phyloP scores from a whole-genome alignment of 202 grass and related monocot species.

The Hordeum pubiflorum region DNA sequence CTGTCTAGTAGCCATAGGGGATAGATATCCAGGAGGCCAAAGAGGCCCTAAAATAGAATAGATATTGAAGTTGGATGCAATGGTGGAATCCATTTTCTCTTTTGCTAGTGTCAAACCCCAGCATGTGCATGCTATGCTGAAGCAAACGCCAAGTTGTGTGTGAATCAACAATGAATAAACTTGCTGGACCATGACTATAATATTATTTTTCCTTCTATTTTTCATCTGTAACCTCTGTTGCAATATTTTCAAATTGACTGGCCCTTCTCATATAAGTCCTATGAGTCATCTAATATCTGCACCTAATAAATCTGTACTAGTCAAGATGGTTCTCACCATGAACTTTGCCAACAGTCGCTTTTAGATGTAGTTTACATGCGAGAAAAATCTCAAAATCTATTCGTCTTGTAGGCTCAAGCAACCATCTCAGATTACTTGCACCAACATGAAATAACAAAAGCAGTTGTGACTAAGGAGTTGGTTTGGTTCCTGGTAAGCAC shows the following conservation, averaged over 20 bases:
- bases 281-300: neutral
- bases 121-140: neutral
- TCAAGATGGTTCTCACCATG: neutral
- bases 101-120: neutral
- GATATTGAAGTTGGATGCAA: neutral
- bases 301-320: neutral
- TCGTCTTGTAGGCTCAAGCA: constrained; percentile 65
- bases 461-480: constrained; percentile 77
- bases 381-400: neutral
- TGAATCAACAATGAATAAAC: constrained; percentile 8
- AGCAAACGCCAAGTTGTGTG: neutral
- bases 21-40: neutral
- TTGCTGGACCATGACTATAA: neutral
- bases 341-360: neutral
- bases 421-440: constrained; percentile 65
- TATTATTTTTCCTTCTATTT: neutral
- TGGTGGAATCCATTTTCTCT: neutral
- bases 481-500: constrained; percentile 94
- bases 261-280: neutral
- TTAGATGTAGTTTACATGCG: neutral
- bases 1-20: neutral
- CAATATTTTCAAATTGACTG: neutral
- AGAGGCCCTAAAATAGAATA: neutral
- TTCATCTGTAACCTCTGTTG: neutral
- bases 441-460: constrained; percentile 74